phyloP scores from a whole-genome alignment of 768 basidiomycete genomes.

The Mycena vitilis region DNA sequence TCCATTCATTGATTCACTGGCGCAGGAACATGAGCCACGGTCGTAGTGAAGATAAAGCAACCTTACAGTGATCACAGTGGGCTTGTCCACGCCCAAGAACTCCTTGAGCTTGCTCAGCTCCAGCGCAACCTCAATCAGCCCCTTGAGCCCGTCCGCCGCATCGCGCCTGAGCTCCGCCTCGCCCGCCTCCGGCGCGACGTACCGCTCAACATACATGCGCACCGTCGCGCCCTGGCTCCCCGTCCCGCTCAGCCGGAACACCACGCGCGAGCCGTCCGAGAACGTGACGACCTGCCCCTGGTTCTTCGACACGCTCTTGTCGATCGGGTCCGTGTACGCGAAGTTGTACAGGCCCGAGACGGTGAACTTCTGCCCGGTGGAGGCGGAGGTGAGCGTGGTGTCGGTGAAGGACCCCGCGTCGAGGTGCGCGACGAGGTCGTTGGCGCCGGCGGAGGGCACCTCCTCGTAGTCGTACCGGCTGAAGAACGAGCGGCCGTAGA shows the following conservation, averaged over 20 bases:
- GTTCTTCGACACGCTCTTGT: conserved; percentile 91
- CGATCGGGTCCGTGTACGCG: conserved; percentile 98
- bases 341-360: conserved; percentile 87
- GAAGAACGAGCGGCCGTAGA: conserved; percentile 98
- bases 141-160: conserved; percentile 91
- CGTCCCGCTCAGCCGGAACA: conserved; percentile 96
- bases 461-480: conserved; percentile 99
- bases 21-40: not conserved
- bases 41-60: not conserved
- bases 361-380: conserved; percentile 77
- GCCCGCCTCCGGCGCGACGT: conserved; percentile 78
- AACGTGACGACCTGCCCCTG: conserved; percentile 96
- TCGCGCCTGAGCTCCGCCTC: conserved; percentile 76
- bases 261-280: conserved; percentile 91
- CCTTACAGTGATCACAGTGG: conserved; percentile 93
- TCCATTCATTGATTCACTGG: conserved; percentile 14
- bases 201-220: conserved; percentile 95
- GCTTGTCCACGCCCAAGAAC: conserved; percentile 88
- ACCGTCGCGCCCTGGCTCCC: conserved; percentile 97
- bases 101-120: conserved; percentile 86
- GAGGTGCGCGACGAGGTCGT: conserved; percentile 84
- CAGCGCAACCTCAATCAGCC: conserved; percentile 95
- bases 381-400: conserved; percentile 73
- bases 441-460: conserved; percentile 90
- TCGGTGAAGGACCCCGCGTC: conserved; percentile 78